Percentiles rank a stretch among this genome's conserved stretches.
phyloP scores from a whole-genome alignment of 805 yeast species.

The Ogataea minuta region DNA sequence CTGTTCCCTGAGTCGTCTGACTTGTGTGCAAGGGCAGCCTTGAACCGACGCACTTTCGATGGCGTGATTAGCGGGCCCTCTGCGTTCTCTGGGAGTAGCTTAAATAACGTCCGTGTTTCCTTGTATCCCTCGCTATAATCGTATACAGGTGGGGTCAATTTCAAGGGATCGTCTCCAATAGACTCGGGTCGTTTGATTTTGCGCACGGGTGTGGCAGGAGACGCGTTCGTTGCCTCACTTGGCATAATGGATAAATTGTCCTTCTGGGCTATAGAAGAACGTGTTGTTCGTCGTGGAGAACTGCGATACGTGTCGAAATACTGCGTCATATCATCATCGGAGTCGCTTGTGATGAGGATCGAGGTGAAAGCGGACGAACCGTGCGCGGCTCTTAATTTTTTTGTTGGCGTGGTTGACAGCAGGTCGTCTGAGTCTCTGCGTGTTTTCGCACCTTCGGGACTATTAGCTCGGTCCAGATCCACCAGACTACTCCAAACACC shows the following conservation, averaged over 20 bases:
- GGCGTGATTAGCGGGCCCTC: conserved; percentile 25
- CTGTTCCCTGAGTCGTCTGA: conserved; percentile 14
- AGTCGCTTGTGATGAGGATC: conserved; percentile 18
- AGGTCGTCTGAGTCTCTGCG: conserved; percentile 1
- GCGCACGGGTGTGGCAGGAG: conserved; percentile 7
- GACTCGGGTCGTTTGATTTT: conserved; percentile 10
- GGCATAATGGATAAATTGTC: conserved; percentile 18
- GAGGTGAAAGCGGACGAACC: conserved; percentile 13
- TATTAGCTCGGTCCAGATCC: conserved; percentile 24
- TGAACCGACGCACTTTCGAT: conserved; percentile 26
- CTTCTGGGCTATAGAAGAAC: conserved; percentile 20
- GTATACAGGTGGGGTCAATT: conserved; percentile 18
- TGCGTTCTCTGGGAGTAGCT: conserved; percentile 13
- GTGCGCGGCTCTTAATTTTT: conserved; percentile 4
- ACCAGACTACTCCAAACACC: conserved; percentile 41
- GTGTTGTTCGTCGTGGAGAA: conserved; percentile 20
- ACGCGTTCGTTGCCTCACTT: neutral
- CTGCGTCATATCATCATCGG: conserved; percentile 19
- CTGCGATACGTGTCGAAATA: conserved; percentile 7
- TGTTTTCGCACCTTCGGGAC: conserved; percentile 3
- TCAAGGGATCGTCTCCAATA: conserved; percentile 19
- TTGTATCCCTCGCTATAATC: conserved; percentile 15
- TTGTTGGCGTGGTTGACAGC: conserved; percentile 7
- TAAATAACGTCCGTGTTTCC: conserved; percentile 11
- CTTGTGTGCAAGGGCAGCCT: conserved; percentile 23